Base-by-base conservation (phyloP, 352 stramenopile species). In the Globisporangium spinosum region DNA sequence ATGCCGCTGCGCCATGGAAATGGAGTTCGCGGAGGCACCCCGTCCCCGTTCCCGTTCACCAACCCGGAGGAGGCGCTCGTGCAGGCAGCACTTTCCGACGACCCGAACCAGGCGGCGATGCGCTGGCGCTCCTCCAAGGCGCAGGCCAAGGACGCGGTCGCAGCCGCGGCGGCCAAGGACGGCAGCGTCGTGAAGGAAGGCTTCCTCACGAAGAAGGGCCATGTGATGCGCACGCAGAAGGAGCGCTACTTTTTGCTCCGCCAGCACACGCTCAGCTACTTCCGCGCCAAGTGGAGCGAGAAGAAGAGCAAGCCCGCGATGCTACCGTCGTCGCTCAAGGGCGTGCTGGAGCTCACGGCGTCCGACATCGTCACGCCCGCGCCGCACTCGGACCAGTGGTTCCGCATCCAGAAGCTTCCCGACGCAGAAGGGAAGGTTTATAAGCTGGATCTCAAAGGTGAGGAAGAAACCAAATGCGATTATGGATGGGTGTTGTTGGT, bases 401-500 rank as follows among this genome's bases (percentile, higher is more conserved):
- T 91, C 57, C 71, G 82, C 43, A 65, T 91, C 47, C 82, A 85
- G 23, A 85, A 91, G 70, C 76, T 71, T 35, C 60, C 70, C 20
- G 78, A 80, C 0, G 73, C 80, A 17, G 73, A 74, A 38, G 71
- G 78, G 13, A 90, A 90, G 67, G 72, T 55, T 59, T 91, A 91
- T 67, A 89, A 87, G 51, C 55, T 91, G 7, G 83, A 91, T 45
- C 71, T 91, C 5, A 87, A 85, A 80, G 83, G 83, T 91, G 38
- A 22, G 47, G 20, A 5, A 13, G 34, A 45, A 10, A 69, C 23
- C 12, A 38, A 10, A 23, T 34, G 23, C 17, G 0, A 9, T 67
- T 55, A 22, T 40, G 5, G 4, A 6, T 23, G 15, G 6, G 6
- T 23, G 43, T 9, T 51, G 43, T 45, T 32, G 29, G 29, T 32